Evolutionary conservation across 345 rosid genomes (phyloP).

Genomic region (Hibiscus tridactylites): DNA sequence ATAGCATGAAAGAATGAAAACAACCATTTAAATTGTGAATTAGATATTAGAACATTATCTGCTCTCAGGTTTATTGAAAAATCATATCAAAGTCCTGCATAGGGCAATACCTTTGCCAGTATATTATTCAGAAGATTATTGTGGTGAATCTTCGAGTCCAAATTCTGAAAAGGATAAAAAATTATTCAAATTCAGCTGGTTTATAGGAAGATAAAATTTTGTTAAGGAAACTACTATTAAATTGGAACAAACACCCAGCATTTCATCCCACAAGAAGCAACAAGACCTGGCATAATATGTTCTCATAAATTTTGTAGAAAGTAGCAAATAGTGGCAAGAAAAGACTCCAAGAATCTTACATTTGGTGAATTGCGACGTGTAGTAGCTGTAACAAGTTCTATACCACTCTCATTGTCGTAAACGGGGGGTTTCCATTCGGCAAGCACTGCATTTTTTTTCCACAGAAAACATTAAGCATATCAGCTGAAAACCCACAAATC

Average conservation of each 20-base stretch:
- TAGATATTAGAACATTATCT: background rate
- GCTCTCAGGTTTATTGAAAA: background rate
- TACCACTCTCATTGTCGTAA: slow-evolving; percentile 73
- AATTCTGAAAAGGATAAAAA: slow-evolving; percentile 35
- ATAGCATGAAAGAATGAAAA: background rate
- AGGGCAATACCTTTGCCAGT: slow-evolving; percentile 66
- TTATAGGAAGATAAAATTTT: background rate
- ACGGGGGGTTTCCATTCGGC: slow-evolving; percentile 98
- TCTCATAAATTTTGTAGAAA: background rate
- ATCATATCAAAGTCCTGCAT: background rate
- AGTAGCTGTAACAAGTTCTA: slow-evolving; percentile 78
- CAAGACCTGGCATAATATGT: background rate
- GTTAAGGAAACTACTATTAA: background rate
- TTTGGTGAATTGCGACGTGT: slow-evolving; percentile 92
- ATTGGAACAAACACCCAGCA: background rate
- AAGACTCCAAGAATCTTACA: slow-evolving; percentile 28
- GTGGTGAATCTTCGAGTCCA: slow-evolving; percentile 96
- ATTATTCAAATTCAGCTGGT: slow-evolving; percentile 3
- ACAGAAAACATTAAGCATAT: background rate
- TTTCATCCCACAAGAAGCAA: background rate
- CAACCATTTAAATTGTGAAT: background rate
- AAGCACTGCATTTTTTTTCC: slow-evolving; percentile 54
- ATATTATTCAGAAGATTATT: slow-evolving; percentile 92
- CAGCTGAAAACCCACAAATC: slow-evolving; percentile 2
- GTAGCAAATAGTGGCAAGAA: background rate